Base-by-base conservation (phyloP, 352 stramenopile species). In the Phytophthora ohioensis region DNA sequence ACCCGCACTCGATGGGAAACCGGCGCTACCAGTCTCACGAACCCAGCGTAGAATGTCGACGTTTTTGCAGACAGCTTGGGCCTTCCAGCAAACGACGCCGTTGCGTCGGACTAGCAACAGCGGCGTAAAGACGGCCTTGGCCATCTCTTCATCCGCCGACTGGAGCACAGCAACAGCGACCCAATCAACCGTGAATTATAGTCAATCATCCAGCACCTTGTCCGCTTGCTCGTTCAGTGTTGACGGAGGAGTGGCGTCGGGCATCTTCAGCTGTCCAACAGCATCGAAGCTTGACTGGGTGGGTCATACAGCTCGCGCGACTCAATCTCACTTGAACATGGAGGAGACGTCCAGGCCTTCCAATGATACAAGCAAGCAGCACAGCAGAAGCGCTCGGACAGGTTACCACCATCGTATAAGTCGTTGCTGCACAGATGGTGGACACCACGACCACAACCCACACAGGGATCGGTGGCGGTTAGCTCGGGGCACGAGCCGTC, bases 1-100 rank as follows among this genome's bases (percentile, higher is more conserved):
- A 41, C 21, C 12, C 5, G 60, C 49, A 5, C 56, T 61, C 4
- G 60, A 27, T 5, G 49, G 51, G 17, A 62, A 67, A 1, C 12
- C 5, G 9, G 6, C 15, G 6, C 12, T 54, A 2, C 36, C 57
- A 7, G 12, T 3, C 27, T 57, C 57, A 5, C 35, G 45, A 42
- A 65, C 57, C 46, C 46, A 65, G 4, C 45, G 21, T 8, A 65
- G 13, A 3, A 57, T 65, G 46, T 65, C 36, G 0, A 56, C 34
- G 45, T 56, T 10, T 11, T 46, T 42, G 15, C n/a, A 63, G 9
- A 54, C 15, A 32, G 41, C 42, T 15, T 63, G 13, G 1, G 35
- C 31, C 0, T 32, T 12, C 31, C 32, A 63, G 42, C 56, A 63
- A 12, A 46, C 31, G 17, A 43, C 13, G 5, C 9, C 42, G 12